Percentiles rank a stretch among this genome's conserved stretches.
phyloP scores from a whole-genome alignment of 257 asterid genomes.

The Phtheirospermum japonicum region DNA sequence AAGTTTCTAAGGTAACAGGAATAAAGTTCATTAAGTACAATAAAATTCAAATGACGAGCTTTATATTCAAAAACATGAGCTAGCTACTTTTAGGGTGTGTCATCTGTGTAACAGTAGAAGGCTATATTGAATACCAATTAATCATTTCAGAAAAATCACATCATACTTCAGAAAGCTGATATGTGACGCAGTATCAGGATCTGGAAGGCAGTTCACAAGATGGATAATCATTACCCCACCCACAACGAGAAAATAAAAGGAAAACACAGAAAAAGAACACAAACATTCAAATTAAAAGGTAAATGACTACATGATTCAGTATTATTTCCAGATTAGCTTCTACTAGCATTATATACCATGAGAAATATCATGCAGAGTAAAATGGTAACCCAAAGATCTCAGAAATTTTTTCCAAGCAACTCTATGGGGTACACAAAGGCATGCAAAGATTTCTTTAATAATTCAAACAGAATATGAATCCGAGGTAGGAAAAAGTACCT shows the following conservation, averaged over 20 bases:
- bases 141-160: conserved; percentile 10
- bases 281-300: background rate
- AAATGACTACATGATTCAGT: conserved; percentile 13
- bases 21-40: conserved; percentile 4
- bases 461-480: conserved; percentile 20
- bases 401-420: conserved; percentile 6
- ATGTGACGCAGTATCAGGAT: conserved; percentile 7
- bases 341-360: conserved; percentile 6
- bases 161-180: conserved; percentile 10
- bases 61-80: conserved; percentile 8
- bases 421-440: conserved; percentile 19
- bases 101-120: conserved; percentile 10
- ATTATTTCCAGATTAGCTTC: background rate
- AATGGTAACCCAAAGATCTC: conserved; percentile 14
- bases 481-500: conserved; percentile 47
- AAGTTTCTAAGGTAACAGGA: background rate
- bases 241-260: too few relatives aligned
- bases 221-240: too few relatives aligned
- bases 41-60: conserved; percentile 9
- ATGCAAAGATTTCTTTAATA: conserved; percentile 12
- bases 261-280: too few relatives aligned
- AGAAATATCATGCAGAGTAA: background rate
- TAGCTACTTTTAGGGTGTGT: conserved; percentile 8
- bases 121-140: background rate
- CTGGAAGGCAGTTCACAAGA: background rate